Evolutionary conservation across 2,329 filamentous ascomycete genomes (phyloP).

Genomic region (Aureobasidium lini): DNA sequence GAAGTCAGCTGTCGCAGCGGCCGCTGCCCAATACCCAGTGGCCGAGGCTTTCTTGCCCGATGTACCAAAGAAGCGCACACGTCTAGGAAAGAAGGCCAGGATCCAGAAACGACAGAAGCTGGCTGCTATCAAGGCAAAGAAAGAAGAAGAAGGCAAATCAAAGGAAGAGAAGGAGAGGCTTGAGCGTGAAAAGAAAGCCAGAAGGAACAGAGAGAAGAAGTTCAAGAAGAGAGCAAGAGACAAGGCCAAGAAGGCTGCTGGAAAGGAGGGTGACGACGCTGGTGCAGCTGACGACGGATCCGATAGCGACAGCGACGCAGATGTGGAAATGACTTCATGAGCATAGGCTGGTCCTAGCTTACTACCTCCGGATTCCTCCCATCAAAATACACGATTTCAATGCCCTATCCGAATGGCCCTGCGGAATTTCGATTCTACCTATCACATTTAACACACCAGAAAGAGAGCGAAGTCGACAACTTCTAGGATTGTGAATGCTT

Average conservation of each 20-base stretch:
- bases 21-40: not conserved
- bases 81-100: conserved; percentile 27
- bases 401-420: not conserved
- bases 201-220: conserved; percentile 29
- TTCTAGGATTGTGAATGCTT: too few species aligned
- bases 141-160: conserved; percentile 19
- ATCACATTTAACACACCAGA: too few species aligned
- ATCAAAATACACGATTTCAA: not conserved
- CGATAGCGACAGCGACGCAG: not conserved
- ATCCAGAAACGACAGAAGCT: conserved; percentile 22
- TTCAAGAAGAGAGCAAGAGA: conserved; percentile 28
- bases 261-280: not conserved
- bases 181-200: conserved; percentile 27
- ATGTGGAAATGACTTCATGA: conserved; percentile 6
- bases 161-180: conserved; percentile 24
- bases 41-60: conserved; percentile 7
- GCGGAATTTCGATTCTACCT: not conserved
- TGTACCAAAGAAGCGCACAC: conserved; percentile 19
- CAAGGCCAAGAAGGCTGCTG: conserved; percentile 27
- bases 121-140: conserved; percentile 18
- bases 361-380: not conserved
- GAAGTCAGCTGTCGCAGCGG: conserved; percentile 3
- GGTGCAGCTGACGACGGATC: not conserved
- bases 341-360: not conserved
- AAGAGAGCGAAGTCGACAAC: too few species aligned